Conservation (phyloP, 192 early-diverging fungal genomes). For the Helicostylum pulchrum region DNA sequence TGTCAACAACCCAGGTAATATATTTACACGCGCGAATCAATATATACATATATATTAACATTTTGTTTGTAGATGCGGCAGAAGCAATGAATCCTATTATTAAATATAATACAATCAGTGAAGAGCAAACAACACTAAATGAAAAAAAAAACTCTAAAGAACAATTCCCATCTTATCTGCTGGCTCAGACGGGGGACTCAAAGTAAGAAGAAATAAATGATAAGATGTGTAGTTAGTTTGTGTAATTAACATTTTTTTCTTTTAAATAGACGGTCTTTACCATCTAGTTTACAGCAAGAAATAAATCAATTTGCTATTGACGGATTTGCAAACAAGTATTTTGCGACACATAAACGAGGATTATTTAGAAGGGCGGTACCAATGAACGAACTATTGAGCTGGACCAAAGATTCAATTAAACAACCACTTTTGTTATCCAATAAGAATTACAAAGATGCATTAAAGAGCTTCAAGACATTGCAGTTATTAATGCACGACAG, state of each 20-base stretch:
- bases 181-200: slow-evolving; percentile 10
- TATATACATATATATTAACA: background rate
- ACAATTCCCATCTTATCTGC: slow-evolving; percentile 3
- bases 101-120: background rate
- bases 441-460: slow-evolving; percentile 80
- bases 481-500: slow-evolving; percentile 83
- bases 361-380: slow-evolving; percentile 83
- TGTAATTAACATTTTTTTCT: background rate
- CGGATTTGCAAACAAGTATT: slow-evolving; percentile 89
- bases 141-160: background rate
- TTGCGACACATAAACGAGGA: slow-evolving; percentile 83
- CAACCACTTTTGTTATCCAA: slow-evolving; percentile 80
- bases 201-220: background rate
- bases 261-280: slow-evolving; percentile 37
- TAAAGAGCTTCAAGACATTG: slow-evolving; percentile 78
- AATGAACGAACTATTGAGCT: slow-evolving; percentile 83
- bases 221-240: background rate
- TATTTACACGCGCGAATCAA: no score
- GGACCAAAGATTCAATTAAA: slow-evolving; percentile 74
- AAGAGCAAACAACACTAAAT: background rate
- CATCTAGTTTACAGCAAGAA: slow-evolving; percentile 62
- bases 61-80: background rate
- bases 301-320: slow-evolving; percentile 80
- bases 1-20: background rate
- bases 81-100: background rate